Conservation (phyloP, 2,329 filamentous ascomycete genomes). For the Macrophomina pseudophaseolina region DNA sequence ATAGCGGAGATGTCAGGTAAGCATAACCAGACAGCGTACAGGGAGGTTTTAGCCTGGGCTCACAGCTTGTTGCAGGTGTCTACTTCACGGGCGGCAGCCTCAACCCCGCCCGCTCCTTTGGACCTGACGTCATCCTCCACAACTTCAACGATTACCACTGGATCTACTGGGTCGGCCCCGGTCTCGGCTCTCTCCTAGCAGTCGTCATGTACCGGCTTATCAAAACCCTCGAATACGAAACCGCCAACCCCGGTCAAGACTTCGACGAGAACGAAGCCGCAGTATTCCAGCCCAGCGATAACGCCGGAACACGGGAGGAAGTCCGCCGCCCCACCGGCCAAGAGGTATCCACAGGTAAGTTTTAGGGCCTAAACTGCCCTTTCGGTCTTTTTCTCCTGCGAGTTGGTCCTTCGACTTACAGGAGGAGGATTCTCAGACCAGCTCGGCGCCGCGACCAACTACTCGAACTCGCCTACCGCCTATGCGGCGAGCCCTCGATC, state of each 20-base stretch:
- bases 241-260: conserved; percentile 48
- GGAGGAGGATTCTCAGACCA: too few relatives aligned
- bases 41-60: too few relatives aligned
- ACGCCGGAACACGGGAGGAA: background rate
- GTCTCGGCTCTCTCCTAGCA: conserved; percentile 45
- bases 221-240: conserved; percentile 48
- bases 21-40: background rate
- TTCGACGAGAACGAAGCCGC: conserved; percentile 37
- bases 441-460: too few relatives aligned
- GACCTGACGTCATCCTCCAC: conserved; percentile 47
- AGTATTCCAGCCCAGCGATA: background rate
- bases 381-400: too few relatives aligned
- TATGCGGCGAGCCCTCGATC: too few relatives aligned
- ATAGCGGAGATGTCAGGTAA: conserved; percentile 28
- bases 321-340: background rate
- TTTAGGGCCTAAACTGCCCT: too few relatives aligned
- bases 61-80: conserved; percentile 32
- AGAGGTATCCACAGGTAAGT: too few relatives aligned
- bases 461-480: too few relatives aligned
- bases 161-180: conserved; percentile 56
- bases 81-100: conserved; percentile 52
- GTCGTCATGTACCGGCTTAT: conserved; percentile 47
- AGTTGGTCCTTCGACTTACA: too few relatives aligned
- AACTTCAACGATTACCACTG: conserved; percentile 50
- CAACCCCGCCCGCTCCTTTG: conserved; percentile 54